Conservation (phyloP, 306 rosid genomes). For the Pyrus betulifolia region DNA sequence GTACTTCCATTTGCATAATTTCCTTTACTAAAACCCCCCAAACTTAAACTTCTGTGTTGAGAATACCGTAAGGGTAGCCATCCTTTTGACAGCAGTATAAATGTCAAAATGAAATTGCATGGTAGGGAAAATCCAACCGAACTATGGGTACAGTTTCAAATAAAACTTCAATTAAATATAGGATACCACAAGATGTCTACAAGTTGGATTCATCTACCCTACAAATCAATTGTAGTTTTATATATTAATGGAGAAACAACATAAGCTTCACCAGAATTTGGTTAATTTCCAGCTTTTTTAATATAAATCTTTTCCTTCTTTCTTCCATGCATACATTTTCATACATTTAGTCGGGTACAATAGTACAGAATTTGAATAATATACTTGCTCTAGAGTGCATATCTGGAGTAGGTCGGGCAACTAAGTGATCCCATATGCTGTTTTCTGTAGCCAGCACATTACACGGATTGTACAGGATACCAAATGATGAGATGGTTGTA, state of each 20-base stretch:
- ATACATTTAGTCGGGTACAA: background rate
- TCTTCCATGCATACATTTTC: background rate
- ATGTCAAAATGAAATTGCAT: background rate
- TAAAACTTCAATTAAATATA: background rate
- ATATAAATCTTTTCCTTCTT: background rate
- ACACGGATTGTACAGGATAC: background rate
- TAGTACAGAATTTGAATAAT: background rate
- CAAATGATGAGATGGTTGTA: slow-evolving; percentile 14
- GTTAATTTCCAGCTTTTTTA: too few species aligned
- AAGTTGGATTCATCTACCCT: background rate
- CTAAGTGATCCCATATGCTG: background rate
- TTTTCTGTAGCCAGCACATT: background rate
- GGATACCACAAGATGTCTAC: background rate
- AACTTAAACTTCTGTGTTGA: background rate
- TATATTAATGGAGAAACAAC: background rate
- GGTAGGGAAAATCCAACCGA: background rate
- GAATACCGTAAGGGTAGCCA: background rate
- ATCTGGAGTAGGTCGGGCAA: background rate
- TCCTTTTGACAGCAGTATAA: background rate
- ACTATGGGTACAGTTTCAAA: background rate
- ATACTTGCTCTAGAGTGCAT: background rate
- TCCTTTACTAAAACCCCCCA: background rate
- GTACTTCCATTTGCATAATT: background rate
- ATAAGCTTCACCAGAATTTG: background rate
- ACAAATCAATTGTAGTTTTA: background rate